Percentiles rank a stretch among this genome's conserved stretches.
phyloP scores from a whole-genome alignment of 106 monocot species.

The Acanthochlamys bracteata region DNA sequence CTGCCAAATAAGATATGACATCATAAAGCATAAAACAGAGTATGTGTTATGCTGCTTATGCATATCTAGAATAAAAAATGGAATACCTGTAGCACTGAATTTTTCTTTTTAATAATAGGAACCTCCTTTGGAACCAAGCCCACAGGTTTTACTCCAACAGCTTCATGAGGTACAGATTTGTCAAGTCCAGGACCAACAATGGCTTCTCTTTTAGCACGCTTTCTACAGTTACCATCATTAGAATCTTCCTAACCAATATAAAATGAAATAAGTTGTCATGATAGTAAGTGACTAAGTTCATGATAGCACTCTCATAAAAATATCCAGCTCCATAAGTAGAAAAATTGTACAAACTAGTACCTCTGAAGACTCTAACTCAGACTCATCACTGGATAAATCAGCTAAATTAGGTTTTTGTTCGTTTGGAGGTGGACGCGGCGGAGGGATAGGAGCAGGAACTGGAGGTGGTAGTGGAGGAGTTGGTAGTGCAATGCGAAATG shows the following conservation, averaged over 20 bases:
- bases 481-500: constrained; percentile 91
- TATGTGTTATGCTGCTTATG: background rate
- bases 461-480: constrained; percentile 83
- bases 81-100: constrained; percentile 66
- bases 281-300: background rate
- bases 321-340: background rate
- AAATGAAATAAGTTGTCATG: constrained; percentile 5
- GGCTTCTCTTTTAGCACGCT: constrained; percentile 54
- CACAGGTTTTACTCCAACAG: constrained; percentile 74
- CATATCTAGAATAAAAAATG: background rate
- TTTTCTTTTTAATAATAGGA: constrained; percentile 90
- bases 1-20: constrained; percentile 23
- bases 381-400: constrained; percentile 76
- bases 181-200: constrained; percentile 89
- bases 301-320: background rate
- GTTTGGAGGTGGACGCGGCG: constrained; percentile 39
- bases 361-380: constrained; percentile 94
- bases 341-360: constrained; percentile 20
- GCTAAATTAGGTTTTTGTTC: constrained; percentile 7
- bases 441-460: constrained; percentile 48
- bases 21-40: background rate
- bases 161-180: constrained; percentile 79
- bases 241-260: constrained; percentile 45
- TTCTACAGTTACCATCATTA: constrained; percentile 22
- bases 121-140: constrained; percentile 83